Base-by-base conservation (phyloP, 257 asterid genomes). In the Paulownia fortunei region DNA sequence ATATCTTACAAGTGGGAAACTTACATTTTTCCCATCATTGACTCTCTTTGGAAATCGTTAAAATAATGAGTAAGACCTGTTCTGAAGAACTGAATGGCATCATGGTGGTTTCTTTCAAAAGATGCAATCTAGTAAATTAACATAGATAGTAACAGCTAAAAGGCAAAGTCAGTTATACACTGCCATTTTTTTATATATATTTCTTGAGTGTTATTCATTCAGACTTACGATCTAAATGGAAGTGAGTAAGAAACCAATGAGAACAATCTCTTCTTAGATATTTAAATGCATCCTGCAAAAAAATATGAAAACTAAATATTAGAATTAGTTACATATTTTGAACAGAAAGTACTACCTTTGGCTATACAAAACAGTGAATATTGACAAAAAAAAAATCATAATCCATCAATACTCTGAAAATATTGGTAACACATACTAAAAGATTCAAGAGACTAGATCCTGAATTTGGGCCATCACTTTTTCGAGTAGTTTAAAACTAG, bases 161-260 rank as follows among this genome's bases (percentile, higher is more conserved):
- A n/a, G 18, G 63, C 27, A 21, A 69, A 32, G 47, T 58, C 60
- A 24, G 75, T 51, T 39, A 64, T 63, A 68, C 47, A 71, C 42
- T 42, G 73, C 16, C n/a, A 26, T 34, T 42, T 76, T n/a, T 59
- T 24, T 46, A 30, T 9, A 51, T 11, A 65, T 41, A 64, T 46
- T 12, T 55, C 34, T 34, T 6, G 41, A 44, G 44, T 26, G 21
- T 46, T 41, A 49, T 56, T 8, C 77, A 77, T n/a, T 62, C 10
- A 4, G 81, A 89, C 99, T 93, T 95, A 93, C 98, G 98, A 76
- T 95, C 98, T 78, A 92, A 84, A 81, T 95, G 99, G 77, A 95
- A 95, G 88, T 93, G 99, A 75, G 89, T 86, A 64, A 95, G 99
- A 85, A 93, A 95, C 97, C 97, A 95, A 67, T 93, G 97, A 51